Base-by-base conservation (phyloP, 371 early-diverging fungal genomes). In the Paraphysoderma sedebokerense region DNA sequence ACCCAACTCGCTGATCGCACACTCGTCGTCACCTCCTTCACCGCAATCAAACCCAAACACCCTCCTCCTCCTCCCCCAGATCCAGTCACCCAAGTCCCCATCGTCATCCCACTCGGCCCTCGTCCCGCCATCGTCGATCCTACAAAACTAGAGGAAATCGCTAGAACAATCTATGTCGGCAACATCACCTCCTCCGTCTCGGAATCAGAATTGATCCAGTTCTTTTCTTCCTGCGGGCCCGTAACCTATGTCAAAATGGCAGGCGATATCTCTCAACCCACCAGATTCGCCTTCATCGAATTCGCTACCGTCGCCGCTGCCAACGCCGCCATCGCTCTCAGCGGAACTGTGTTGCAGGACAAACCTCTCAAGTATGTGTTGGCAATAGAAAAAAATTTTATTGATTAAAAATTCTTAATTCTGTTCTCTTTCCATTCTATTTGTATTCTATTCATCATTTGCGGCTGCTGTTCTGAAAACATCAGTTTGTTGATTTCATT, bases 211-310 rank as follows among this genome's bases (percentile, higher is more conserved):
- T 51, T 81, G 48, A 62, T 65, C 38, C 57, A 60, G 12, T 60
- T 65, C 39, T 77, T 79, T 53, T 48, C 60, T 0, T 46, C 54
- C 0, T 74, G 74, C 52, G 82, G 82, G 1, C 65, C 67, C 1
- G 68, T 79, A 2, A 63, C 67, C 2, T 70, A 67, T 34, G 68
- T 77, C 20, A 78, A 77, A 44, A 70, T 80, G 66, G 79, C 82
- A 0, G 82, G 82, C 2, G 76, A 79, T 44, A 66, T 69, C 2
- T 53, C 59, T 8, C 73, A 74, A 48, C 65, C 68, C 0, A 71
- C 72, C 8, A 53, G 80, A n/a, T 82, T 74, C 62, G 80, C 83
- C 5, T 79, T 80, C 49, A 62, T 82, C 44, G 81, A 81, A 59
- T 82, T 81, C 67, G 77, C 70, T 0, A 69, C 68, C 0, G 44